A percentile compares a stretch with the other conserved stretches of the same genome.
These are phyloP conservation scores for Naematelia aurantialba DNA, from an alignment of 768 basidiomycete genomes.

Conservation along the genomic window DNA sequence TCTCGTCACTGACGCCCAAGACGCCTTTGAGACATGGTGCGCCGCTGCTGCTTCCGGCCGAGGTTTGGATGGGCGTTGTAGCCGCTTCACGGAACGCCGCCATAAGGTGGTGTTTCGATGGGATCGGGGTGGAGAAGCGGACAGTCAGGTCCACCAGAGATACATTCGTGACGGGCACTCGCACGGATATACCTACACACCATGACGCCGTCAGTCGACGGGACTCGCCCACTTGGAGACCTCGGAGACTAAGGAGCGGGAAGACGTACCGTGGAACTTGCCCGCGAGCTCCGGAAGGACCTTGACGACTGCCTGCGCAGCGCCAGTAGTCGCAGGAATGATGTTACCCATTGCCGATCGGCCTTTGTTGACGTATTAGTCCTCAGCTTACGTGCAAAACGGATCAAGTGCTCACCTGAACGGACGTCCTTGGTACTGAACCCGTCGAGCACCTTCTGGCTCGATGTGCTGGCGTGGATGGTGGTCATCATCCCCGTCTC, in stretches of 20 bases:
- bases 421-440: slow-evolving; percentile 46
- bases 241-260: too few relatives aligned
- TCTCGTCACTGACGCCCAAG: slow-evolving; percentile 46
- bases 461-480: slow-evolving; percentile 49
- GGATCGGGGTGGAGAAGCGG: slow-evolving; percentile 34
- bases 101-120: slow-evolving; percentile 45
- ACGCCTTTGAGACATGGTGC: slow-evolving; percentile 39
- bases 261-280: slow-evolving; percentile 47
- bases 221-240: not conserved
- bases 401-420: slow-evolving; percentile 18
- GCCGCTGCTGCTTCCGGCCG: slow-evolving; percentile 7
- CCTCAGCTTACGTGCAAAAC: not conserved
- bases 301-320: slow-evolving; percentile 48
- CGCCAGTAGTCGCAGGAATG: slow-evolving; percentile 50
- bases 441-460: slow-evolving; percentile 50
- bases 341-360: slow-evolving; percentile 48
- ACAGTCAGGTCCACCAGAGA: slow-evolving; percentile 51
- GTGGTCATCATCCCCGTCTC: slow-evolving; percentile 51
- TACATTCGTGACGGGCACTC: slow-evolving; percentile 51
- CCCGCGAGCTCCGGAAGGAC: slow-evolving; percentile 50
- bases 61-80: slow-evolving; percentile 12
- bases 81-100: slow-evolving; percentile 43
- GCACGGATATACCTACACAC: slow-evolving; percentile 45
- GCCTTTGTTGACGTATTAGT: slow-evolving; percentile 22
- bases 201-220: not conserved